These are phyloP conservation scores for Thalassiosira oceanica DNA, from an alignment of 352 stramenopile genomes.

Conservation along the genomic window DNA sequence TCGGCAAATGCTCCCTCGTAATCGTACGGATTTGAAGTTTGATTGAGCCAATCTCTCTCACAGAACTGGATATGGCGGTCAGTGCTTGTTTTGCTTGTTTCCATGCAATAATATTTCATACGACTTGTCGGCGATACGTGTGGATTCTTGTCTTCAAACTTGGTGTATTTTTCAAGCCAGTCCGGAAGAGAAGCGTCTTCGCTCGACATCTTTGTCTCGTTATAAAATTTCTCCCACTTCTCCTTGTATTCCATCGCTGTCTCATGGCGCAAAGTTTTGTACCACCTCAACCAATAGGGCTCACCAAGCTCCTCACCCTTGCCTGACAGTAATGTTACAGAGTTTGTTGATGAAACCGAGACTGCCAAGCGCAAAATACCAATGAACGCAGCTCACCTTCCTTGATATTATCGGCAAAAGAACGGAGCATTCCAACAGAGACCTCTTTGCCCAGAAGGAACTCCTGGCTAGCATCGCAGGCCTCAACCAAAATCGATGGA, in stretches of 20 bases:
- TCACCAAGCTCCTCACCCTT: no score
- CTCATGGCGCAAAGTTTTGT: no score
- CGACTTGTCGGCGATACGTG: background rate
- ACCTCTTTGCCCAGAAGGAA: background rate
- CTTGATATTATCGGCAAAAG: background rate
- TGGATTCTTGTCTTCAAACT: background rate
- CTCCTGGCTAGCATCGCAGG: background rate
- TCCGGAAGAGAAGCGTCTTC: no score
- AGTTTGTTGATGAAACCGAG: no score
- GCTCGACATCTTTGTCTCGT: no score
- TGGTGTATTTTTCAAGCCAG: background rate
- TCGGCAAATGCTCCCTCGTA: no score
- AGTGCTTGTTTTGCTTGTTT: background rate
- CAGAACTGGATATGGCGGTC: background rate
- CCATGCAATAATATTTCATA: background rate
- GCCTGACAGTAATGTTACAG: no score
- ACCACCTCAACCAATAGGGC: no score
- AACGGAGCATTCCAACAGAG: background rate
- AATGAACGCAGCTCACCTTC: no score
- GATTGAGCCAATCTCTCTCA: background rate
- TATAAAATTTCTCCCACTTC: no score
- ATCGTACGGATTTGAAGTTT: background rate
- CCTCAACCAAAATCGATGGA: background rate
- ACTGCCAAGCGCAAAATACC: no score
- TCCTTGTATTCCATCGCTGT: no score